These are phyloP conservation scores for Moesziomyces globuligerus DNA, from an alignment of 1,284 basidiomycete genomes.

Conservation along the genomic window DNA sequence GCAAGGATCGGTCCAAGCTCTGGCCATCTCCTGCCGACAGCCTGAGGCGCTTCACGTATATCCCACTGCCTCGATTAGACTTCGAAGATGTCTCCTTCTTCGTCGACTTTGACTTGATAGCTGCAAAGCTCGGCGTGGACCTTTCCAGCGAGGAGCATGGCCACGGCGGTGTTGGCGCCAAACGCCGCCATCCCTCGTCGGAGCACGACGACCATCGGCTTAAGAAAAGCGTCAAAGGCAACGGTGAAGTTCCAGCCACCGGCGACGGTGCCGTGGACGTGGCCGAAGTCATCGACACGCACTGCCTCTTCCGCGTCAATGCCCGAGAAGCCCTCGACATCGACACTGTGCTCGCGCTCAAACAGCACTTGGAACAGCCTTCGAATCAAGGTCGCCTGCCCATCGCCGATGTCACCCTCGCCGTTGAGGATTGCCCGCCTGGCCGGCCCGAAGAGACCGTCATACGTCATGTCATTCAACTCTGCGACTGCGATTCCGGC, in stretches of 20 bases:
- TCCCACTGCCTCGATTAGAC: slow-evolving; percentile 22
- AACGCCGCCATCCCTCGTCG: slow-evolving; percentile 10
- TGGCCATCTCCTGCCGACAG: not conserved
- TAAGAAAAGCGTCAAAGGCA: slow-evolving; percentile 5
- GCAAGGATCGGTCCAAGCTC: not conserved
- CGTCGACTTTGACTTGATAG: slow-evolving; percentile 22
- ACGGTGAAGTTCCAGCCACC: not conserved
- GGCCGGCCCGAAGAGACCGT: slow-evolving; percentile 11
- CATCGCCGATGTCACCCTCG: slow-evolving; percentile 14
- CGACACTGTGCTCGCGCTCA: slow-evolving; percentile 16
- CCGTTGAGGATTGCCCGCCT: not conserved
- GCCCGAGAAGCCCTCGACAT: slow-evolving; percentile 18
- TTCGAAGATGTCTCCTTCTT: slow-evolving; percentile 45
- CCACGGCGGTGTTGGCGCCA: not conserved
- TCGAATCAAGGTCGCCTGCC: not conserved
- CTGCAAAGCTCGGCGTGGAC: not conserved
- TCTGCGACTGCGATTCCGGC: slow-evolving; percentile 4
- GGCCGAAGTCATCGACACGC: slow-evolving; percentile 17
- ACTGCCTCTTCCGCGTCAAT: slow-evolving; percentile 26
- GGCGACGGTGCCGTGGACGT: not conserved
- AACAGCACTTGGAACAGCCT: not conserved
- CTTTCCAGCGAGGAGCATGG: not conserved
- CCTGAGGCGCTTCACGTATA: slow-evolving; percentile 5
- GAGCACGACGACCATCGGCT: not conserved
- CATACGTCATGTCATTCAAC: slow-evolving; percentile 5